Evolutionary conservation across 2,329 filamentous ascomycete species (phyloP), one percentile per base, ranked within the genome.

Genomic region (Epichloe sibirici): DNA sequence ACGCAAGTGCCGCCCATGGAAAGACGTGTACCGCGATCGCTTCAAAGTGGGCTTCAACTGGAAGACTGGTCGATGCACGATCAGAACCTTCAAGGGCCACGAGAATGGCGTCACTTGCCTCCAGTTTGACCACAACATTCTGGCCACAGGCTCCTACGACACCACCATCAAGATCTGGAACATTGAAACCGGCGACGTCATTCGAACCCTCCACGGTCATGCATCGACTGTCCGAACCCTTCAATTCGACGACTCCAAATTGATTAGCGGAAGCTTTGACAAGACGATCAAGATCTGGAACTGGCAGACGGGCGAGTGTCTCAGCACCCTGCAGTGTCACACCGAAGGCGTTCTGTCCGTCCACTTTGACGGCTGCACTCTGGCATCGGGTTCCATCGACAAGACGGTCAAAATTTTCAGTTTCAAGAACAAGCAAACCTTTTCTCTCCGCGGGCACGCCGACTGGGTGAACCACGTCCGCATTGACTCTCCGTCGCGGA

Each of bases 381-480:
- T 97, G 17, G 91, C 88, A 0, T 94, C 90, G 1, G 93, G 89
- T 0, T 95, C 90, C 1, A 85, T 90, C 57, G 93, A 98, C 68
- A 83, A 82, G 65, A 91, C 85, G 1, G 85, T 97, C 67, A 90
- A 91, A 65, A 84, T 98, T 45, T 96, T 91, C 79, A 91, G 95
- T 66, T 93, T 94, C 62, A 80, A 86, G 61, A 88, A 86, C 54
- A 89, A 88, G 65, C 83, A 87, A 51, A 86, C 85, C 0, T 95
- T 86, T 59, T 78, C 82, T 49, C 75, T 98, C 12, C 82, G 84
- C 25, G 91, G 90, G 8, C 93, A 98, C 65, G 81, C 77, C 0
- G 90, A 97, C 66, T 97, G 91, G 88, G 90, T 98, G 61, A 98
- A 98, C 69, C 85, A 88, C n/a, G 91, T 97, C 35, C 85, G 86